A percentile compares a stretch with the other conserved stretches of the same genome.
Conservation (phyloP, 352 stramenopile species). For the Blastocystis sp. region DNA sequence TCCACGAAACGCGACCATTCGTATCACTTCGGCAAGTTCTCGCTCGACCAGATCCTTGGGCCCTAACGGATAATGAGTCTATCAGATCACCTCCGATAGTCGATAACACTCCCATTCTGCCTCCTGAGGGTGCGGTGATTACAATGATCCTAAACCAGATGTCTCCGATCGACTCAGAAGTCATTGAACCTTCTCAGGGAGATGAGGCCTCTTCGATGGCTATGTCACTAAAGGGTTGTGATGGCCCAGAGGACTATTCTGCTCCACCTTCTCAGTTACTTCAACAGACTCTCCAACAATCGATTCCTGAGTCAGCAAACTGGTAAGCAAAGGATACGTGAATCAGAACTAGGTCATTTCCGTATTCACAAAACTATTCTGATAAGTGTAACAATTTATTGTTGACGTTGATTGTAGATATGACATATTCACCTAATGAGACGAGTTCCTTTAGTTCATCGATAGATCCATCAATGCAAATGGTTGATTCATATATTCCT, state of each 20-base stretch:
- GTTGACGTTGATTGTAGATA: background rate
- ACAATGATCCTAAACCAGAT: background rate
- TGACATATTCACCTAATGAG: background rate
- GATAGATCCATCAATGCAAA: background rate
- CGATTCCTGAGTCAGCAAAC: background rate
- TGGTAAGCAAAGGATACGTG: background rate
- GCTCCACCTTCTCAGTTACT: background rate
- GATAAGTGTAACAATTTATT: background rate
- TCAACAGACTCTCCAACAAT: background rate
- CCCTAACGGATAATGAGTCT: background rate
- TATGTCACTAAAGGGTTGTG: too few relatives aligned
- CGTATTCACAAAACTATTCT: background rate
- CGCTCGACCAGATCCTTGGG: background rate
- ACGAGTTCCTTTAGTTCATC: background rate
- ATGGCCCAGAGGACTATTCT: background rate
- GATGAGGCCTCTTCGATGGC: too few relatives aligned
- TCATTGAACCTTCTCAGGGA: too few relatives aligned
- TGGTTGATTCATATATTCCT: background rate
- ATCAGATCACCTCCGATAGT: background rate
- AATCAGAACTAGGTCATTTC: background rate
- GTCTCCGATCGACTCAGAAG: background rate
- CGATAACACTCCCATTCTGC: background rate
- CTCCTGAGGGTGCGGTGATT: background rate
- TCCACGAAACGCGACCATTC: background rate
- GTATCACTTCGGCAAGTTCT: constrained; percentile 10